Base-by-base conservation (phyloP, 2,329 filamentous ascomycete species). In the Fusarium keratoplasticum region DNA sequence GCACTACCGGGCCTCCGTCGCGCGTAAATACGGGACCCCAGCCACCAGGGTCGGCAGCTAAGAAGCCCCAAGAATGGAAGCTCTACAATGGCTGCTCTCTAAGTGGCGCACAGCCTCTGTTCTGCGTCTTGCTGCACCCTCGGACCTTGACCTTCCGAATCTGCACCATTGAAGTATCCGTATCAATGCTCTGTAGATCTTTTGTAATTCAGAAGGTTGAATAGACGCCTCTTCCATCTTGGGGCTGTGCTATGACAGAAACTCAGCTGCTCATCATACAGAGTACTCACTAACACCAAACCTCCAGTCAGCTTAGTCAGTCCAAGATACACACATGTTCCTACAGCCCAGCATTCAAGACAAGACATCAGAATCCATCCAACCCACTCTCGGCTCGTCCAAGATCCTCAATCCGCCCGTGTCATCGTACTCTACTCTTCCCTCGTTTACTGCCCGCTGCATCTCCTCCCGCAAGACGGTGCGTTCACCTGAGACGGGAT, bases 401-500 rank as follows among this genome's bases (percentile, higher is more conserved):
- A 86, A 13, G 42, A 89, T 87, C 66, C 80, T 81, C 74, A 90
- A 75, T 6, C 82, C 82, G 0, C 89, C 89, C 1, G 66, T 68
- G n/a, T 86, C 83, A 66, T 90, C 87, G 72, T 88, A 90, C 40
- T 84, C 86, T 66, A 93, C 88, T 50, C 89, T 83, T 1, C 89
- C 87, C 67, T 89, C 86, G 60, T 89, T 83, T 4, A 92, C 91
- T 35, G 89, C 90, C 60, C 80, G 82, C 75, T 87, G 84, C 81
- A 93, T 80, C 54, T 89, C 87, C 29, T 84, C 84, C 2, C 84
- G 78, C 10, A 93, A 84, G 29, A 88, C 82, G 29, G 84, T 84
- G 70, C 86, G 88, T 59, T 92, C 87, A 1, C 94, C 95, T 0
- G 92, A 95, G 31, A 85, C 81, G 2, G 91, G 90, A 83, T 97